Evolutionary conservation across 352 stramenopile species (phyloP).

Genomic region (Phytophthora macrochlamydospora): DNA sequence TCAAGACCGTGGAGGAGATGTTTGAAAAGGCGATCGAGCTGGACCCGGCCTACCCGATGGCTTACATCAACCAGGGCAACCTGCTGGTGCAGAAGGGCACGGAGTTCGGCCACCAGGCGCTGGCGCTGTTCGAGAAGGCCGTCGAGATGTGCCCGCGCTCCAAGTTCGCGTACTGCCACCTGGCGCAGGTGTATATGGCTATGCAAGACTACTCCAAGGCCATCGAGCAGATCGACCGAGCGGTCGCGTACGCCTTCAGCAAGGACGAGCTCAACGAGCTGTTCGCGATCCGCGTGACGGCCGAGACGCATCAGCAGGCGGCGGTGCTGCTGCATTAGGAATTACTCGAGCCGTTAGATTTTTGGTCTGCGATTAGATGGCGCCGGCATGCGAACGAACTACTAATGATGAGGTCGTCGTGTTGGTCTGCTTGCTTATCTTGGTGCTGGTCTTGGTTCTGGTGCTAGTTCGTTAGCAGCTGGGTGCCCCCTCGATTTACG

Average conservation of each 20-base stretch:
- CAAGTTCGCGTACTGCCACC: constrained; percentile 84
- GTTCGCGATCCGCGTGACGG: constrained; percentile 79
- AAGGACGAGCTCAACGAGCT: constrained; percentile 80
- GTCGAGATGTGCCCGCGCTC: constrained; percentile 79
- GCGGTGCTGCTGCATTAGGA: constrained; percentile 63
- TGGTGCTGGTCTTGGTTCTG: too few species aligned
- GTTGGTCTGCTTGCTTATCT: too few species aligned
- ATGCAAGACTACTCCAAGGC: constrained; percentile 83
- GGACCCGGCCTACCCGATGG: constrained; percentile 84
- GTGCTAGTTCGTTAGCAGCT: too few species aligned
- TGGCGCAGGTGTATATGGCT: constrained; percentile 86
- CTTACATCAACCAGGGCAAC: constrained; percentile 88
- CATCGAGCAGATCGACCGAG: constrained; percentile 84
- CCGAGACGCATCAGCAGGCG: constrained; percentile 76
- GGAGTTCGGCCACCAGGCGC: constrained; percentile 71
- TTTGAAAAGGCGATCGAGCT: constrained; percentile 84
- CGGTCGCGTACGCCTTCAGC: constrained; percentile 74
- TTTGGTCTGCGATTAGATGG: constrained; percentile 1
- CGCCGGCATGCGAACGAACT: background rate
- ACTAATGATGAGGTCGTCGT: background rate
- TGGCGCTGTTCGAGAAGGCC: constrained; percentile 78
- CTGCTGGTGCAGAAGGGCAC: constrained; percentile 78
- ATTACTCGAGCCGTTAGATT: background rate
- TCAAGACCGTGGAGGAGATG: constrained; percentile 72
- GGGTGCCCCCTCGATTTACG: too few species aligned